Evolutionary conservation across 2,329 filamentous ascomycete species (phyloP), one percentile per base, ranked within the genome.

Genomic region (Penicillium fuscoglaucum): DNA sequence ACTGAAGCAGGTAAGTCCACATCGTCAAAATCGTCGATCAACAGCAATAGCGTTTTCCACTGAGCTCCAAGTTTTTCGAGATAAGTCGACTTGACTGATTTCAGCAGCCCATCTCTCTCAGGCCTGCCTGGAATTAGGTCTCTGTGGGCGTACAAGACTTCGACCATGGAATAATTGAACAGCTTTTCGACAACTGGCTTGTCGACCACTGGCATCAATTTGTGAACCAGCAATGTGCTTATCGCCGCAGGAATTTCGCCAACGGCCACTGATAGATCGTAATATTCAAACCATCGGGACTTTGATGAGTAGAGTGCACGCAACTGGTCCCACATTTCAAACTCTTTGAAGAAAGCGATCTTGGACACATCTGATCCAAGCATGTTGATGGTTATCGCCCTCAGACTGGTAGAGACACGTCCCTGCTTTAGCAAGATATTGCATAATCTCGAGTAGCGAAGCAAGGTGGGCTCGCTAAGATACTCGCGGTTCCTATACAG

Each of bases 401-500:
- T 53, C 57, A 65, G 26, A 12, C 60, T 41, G 26, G 55, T 19
- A 10, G 62, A 65, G n/a, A 65, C 53, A 12, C 62, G 62, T n/a
- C 61, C 59, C 31, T 65, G 62, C 26, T 46, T 65, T 7, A 65
- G 46, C 17, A 65, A 40, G 24, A 65, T 65, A 35, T 65, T 65
- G 57, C 62, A 65, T 5, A 65, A 55, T 37, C 62, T 57, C 8
- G 62, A 62, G 41, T 65, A 63, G 13, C 62, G 52, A 24, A 47
- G 26, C 4, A 56, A 43, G 29, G 47, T 47, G 17, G 43, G 29
- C n/a, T 43, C n/a, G 12, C 41, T 51, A 2, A 64, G 55, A 10
- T 51, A 49, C 8, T 37, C n/a, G 7, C 47, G 51, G 24, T 61
- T 59, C 15, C 60, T 62, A 29, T 39, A 21, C 1, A 46, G 6